A percentile compares a stretch with the other conserved stretches of the same genome.
Evolutionary conservation across 1,284 basidiomycete species (phyloP).

Genomic region (Ustilago loliicola): DNA sequence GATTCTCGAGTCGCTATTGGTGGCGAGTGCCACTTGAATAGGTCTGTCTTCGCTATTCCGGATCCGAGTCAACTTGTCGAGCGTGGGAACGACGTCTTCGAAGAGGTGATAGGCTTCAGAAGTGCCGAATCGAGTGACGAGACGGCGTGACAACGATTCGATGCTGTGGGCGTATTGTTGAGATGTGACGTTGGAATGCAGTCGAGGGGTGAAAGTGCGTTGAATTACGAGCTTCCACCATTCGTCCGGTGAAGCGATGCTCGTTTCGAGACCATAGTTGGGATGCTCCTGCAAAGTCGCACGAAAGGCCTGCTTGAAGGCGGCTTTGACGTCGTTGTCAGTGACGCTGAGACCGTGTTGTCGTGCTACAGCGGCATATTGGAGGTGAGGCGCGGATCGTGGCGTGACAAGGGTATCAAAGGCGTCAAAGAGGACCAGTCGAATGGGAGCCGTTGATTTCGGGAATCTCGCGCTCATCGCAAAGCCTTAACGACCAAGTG

Average conservation of each 20-base stretch:
- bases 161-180: slow-evolving; percentile 18
- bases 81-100: slow-evolving; percentile 42
- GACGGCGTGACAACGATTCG: slow-evolving; percentile 18
- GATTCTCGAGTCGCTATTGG: slow-evolving; percentile 56
- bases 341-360: slow-evolving; percentile 25
- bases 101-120: slow-evolving; percentile 49
- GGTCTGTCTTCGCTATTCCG: not conserved
- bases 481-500: not conserved
- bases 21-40: slow-evolving; percentile 39
- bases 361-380: slow-evolving; percentile 45
- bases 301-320: slow-evolving; percentile 54
- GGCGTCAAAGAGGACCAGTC: slow-evolving; percentile 54
- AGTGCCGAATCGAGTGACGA: slow-evolving; percentile 47
- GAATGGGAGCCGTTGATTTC: slow-evolving; percentile 26
- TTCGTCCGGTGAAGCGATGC: slow-evolving; percentile 44
- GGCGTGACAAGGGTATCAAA: slow-evolving; percentile 58
- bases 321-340: slow-evolving; percentile 29
- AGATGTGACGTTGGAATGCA: slow-evolving; percentile 10
- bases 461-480: slow-evolving; percentile 8
- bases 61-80: slow-evolving; percentile 12
- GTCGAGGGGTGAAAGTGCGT: slow-evolving; percentile 38
- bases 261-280: slow-evolving; percentile 47
- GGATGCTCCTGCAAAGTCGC: slow-evolving; percentile 36
- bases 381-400: slow-evolving; percentile 43
- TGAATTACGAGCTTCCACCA: slow-evolving; percentile 57